These are phyloP conservation scores for Phlegmacium glaucopus DNA, from an alignment of 768 basidiomycete species.

Conservation along the genomic window DNA sequence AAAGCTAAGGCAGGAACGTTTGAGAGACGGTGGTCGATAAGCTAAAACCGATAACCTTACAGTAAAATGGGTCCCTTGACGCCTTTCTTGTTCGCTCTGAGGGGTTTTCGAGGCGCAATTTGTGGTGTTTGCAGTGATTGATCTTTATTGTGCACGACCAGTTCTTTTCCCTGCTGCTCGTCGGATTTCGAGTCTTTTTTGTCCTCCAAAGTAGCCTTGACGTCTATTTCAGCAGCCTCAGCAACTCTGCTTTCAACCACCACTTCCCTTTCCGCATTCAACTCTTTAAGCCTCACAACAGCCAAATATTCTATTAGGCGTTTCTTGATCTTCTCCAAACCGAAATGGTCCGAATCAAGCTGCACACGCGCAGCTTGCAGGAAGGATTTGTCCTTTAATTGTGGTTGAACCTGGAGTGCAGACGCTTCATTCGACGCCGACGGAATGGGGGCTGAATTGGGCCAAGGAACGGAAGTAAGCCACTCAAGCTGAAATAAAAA, in stretches of 20 bases:
- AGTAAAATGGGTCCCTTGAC: slow-evolving; percentile 74
- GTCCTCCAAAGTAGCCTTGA: slow-evolving; percentile 16
- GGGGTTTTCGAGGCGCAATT: slow-evolving; percentile 8
- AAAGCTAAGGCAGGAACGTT: slow-evolving; percentile 43
- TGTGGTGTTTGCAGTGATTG: slow-evolving; percentile 14
- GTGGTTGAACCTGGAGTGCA: slow-evolving; percentile 7
- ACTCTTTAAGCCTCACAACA: slow-evolving; percentile 63
- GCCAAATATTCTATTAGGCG: slow-evolving; percentile 90
- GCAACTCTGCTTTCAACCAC: slow-evolving; percentile 18
- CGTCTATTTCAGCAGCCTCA: slow-evolving; percentile 17
- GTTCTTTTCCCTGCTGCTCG: slow-evolving; percentile 18
- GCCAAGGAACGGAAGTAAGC: slow-evolving; percentile 86
- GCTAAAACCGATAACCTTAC: slow-evolving; percentile 28
- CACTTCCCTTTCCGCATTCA: slow-evolving; percentile 40
- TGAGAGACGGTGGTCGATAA: background rate
- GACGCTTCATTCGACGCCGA: slow-evolving; percentile 9
- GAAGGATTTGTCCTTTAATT: slow-evolving; percentile 54
- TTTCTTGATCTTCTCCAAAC: slow-evolving; percentile 90
- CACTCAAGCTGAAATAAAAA: slow-evolving; percentile 70
- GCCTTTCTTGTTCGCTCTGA: slow-evolving; percentile 31
- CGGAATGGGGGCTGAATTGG: slow-evolving; percentile 36
- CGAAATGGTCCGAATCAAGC: slow-evolving; percentile 89
- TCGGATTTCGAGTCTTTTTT: slow-evolving; percentile 2
- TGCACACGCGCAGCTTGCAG: slow-evolving; percentile 69
- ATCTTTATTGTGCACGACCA: slow-evolving; percentile 26